Conservation (phyloP, 1,284 basidiomycete species). For the Xanthoconium separans region DNA sequence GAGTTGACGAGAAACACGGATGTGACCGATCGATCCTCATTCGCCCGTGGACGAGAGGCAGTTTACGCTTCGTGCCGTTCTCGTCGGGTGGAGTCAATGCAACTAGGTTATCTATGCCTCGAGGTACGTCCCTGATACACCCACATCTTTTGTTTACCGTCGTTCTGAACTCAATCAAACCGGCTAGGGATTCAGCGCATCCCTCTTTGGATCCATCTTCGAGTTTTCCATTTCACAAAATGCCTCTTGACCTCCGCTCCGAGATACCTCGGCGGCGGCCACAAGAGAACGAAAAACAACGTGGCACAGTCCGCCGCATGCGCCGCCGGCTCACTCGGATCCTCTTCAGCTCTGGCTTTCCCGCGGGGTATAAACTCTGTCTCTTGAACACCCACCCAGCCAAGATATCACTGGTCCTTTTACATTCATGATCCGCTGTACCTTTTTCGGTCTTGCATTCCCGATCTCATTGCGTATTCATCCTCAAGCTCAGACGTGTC, state of each 20-base stretch:
- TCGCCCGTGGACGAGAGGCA: constrained; percentile 52
- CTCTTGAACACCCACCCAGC: constrained; percentile 38
- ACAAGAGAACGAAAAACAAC: constrained; percentile 48
- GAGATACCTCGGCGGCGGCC: constrained; percentile 53
- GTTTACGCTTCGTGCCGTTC: constrained; percentile 57
- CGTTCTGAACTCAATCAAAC: constrained; percentile 33
- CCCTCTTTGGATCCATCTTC: constrained; percentile 49
- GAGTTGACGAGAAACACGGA: constrained; percentile 23
- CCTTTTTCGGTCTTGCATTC: constrained; percentile 57
- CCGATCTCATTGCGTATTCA: constrained; percentile 52
- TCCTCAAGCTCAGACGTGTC: constrained; percentile 64
- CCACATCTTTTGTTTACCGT: not conserved
- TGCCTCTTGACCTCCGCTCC: constrained; percentile 48
- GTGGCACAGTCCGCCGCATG: constrained; percentile 14
- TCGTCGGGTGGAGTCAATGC: constrained; percentile 52
- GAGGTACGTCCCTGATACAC: constrained; percentile 36
- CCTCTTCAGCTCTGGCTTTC: constrained; percentile 47
- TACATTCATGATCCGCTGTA: constrained; percentile 44
- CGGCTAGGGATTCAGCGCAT: constrained; percentile 62
- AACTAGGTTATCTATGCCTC: constrained; percentile 63
- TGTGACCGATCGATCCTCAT: constrained; percentile 45
- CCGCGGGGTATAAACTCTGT: constrained; percentile 60
- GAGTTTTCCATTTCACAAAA: constrained; percentile 59
- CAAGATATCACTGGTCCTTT: constrained; percentile 57
- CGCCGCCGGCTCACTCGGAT: constrained; percentile 57